These are phyloP conservation scores for Collybia mongolica DNA, from an alignment of 768 basidiomycete species.

Conservation along the genomic window DNA sequence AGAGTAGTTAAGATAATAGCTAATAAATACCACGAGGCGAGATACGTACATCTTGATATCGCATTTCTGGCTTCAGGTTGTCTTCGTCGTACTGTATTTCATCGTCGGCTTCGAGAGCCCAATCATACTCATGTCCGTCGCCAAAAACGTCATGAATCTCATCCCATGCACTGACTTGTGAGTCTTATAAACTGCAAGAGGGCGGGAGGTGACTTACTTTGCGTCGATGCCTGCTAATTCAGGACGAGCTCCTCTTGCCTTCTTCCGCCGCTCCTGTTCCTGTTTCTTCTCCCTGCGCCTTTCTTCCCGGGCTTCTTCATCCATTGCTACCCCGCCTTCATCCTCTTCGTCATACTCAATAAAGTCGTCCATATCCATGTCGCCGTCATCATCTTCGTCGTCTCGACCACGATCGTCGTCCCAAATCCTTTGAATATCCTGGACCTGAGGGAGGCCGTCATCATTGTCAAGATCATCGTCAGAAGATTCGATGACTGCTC, in stretches of 20 bases:
- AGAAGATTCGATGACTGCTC: conserved; percentile 64
- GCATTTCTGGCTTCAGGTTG: conserved; percentile 67
- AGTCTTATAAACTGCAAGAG: conserved; percentile 6
- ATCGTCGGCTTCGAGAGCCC: conserved; percentile 87
- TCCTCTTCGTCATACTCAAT: conserved; percentile 82
- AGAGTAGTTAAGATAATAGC: conserved; percentile 7
- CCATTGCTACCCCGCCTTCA: conserved; percentile 67
- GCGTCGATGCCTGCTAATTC: conserved; percentile 81
- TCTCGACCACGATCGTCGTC: conserved; percentile 71
- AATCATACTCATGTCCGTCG: conserved; percentile 94
- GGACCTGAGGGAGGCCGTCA: conserved; percentile 53
- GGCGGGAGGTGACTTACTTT: conserved; percentile 50
- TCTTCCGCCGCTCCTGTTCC: conserved; percentile 68
- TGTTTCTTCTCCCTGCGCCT: conserved; percentile 64
- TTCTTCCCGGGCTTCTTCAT: conserved; percentile 76
- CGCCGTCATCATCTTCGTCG: conserved; percentile 73
- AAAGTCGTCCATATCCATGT: conserved; percentile 75
- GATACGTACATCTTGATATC: conserved; percentile 73
- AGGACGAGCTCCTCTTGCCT: conserved; percentile 60
- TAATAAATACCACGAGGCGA: conserved; percentile 7
- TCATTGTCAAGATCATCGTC: conserved; percentile 73
- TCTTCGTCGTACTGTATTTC: conserved; percentile 48
- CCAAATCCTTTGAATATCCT: conserved; percentile 76
- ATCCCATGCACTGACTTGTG: conserved; percentile 74
- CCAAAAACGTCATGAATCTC: conserved; percentile 97